Conservation (phyloP, 306 rosid genomes). For the Luffa acutangula region DNA sequence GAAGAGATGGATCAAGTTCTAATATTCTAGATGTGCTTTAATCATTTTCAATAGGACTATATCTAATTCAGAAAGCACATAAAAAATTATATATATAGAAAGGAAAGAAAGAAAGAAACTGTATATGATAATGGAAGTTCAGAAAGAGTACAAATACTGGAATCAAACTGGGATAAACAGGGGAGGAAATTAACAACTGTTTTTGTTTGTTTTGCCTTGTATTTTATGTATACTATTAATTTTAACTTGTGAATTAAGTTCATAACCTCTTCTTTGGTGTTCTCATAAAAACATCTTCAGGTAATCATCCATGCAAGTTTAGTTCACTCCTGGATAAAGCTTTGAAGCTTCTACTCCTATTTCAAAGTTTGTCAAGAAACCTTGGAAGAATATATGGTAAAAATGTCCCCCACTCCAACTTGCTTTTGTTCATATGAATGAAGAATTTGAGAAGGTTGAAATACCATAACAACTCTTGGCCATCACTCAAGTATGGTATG, state of each 20-base stretch:
- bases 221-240: no score
- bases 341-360: slow-evolving; percentile 65
- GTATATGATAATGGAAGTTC: background rate
- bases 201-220: background rate
- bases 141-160: background rate
- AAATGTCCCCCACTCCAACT: slow-evolving; percentile 55
- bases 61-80: background rate
- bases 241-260: background rate
- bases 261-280: background rate
- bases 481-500: background rate
- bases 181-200: background rate
- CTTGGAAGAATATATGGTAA: slow-evolving; percentile 66
- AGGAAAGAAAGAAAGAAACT: background rate
- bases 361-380: slow-evolving; percentile 61
- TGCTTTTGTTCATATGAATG: background rate
- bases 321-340: slow-evolving; percentile 72
- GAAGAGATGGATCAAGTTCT: background rate
- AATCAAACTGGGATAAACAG: background rate
- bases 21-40: no score
- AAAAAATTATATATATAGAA: background rate
- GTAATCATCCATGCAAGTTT: slow-evolving; percentile 58
- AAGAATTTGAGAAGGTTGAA: background rate
- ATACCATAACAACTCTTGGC: background rate
- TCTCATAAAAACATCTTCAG: slow-evolving; percentile 11
- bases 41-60: background rate